Percentiles rank a stretch among this genome's conserved stretches.
These are phyloP conservation scores for Phytophthora brassicae DNA, from an alignment of 352 stramenopile genomes.

Conservation along the genomic window DNA sequence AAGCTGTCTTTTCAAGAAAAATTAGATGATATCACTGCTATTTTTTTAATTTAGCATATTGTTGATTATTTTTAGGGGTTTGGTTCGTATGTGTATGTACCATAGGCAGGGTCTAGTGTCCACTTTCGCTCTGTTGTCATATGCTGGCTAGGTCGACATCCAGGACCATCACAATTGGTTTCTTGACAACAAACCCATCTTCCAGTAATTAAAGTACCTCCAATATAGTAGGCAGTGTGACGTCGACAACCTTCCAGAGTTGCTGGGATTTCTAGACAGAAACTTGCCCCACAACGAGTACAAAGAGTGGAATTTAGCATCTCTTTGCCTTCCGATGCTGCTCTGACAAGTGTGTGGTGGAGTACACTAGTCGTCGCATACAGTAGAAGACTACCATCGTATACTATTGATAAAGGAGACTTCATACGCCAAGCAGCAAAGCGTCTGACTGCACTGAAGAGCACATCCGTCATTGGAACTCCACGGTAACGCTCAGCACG, in stretches of 20 bases:
- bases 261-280: slow-evolving; percentile 28
- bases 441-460: slow-evolving; percentile 47
- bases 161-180: slow-evolving; percentile 29
- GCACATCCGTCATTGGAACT: slow-evolving; percentile 32
- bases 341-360: slow-evolving; percentile 17
- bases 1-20: no score
- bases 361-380: slow-evolving; percentile 43
- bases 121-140: slow-evolving; percentile 32
- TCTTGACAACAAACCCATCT: slow-evolving; percentile 61
- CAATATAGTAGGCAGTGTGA: slow-evolving; percentile 56
- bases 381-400: slow-evolving; percentile 48
- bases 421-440: slow-evolving; percentile 35
- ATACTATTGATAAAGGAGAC: slow-evolving; percentile 25
- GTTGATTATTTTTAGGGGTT: slow-evolving; percentile 15
- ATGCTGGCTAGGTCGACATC: slow-evolving; percentile 39
- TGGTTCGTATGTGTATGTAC: slow-evolving; percentile 40
- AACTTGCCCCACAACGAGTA: slow-evolving; percentile 40
- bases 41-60: background rate
- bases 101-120: slow-evolving; percentile 39
- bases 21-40: background rate
- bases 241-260: slow-evolving; percentile 39
- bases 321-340: background rate
- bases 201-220: slow-evolving; percentile 39
- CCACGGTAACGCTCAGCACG: slow-evolving; percentile 27
- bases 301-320: slow-evolving; percentile 21